Conservation (phyloP, 495 filamentous ascomycete genomes). For the Lepraria neglecta region DNA sequence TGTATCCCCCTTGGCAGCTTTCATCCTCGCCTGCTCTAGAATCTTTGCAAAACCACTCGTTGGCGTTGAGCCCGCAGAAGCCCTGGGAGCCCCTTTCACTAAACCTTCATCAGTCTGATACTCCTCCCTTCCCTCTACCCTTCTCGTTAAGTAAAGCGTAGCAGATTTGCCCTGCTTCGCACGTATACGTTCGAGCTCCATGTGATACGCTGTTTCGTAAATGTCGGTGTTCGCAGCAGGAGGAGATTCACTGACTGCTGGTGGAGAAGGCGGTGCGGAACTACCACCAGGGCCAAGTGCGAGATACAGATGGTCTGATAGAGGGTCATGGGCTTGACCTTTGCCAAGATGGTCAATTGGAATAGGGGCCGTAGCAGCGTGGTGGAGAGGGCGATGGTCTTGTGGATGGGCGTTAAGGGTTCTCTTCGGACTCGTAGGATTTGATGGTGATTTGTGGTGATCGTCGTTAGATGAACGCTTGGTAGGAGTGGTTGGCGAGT, state of each 20-base stretch:
- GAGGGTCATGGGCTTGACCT: slow-evolving; percentile 60
- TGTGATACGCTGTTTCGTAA: slow-evolving; percentile 79
- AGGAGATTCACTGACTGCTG: slow-evolving; percentile 67
- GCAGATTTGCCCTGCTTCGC: slow-evolving; percentile 34
- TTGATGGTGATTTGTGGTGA: slow-evolving; percentile 10
- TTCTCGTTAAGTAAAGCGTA: slow-evolving; percentile 52
- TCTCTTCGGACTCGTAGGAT: slow-evolving; percentile 17
- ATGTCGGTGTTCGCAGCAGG: slow-evolving; percentile 76
- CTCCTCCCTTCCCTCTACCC: slow-evolving; percentile 47
- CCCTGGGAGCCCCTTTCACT: slow-evolving; percentile 4
- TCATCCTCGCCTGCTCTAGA: slow-evolving; percentile 30
- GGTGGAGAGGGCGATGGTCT: slow-evolving; percentile 18
- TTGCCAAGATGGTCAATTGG: slow-evolving; percentile 36
- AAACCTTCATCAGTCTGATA: slow-evolving; percentile 33
- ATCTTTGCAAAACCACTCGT: slow-evolving; percentile 26
- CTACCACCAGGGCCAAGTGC: slow-evolving; percentile 57
- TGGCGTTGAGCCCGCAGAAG: slow-evolving; percentile 4
- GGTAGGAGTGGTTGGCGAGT: slow-evolving; percentile 20
- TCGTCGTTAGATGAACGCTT: slow-evolving; percentile 23
- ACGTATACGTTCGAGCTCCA: slow-evolving; percentile 70
- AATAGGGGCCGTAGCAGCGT: slow-evolving; percentile 23
- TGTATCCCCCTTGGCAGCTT: slow-evolving; percentile 19
- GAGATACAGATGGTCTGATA: slow-evolving; percentile 59
- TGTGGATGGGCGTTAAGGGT: slow-evolving; percentile 26
- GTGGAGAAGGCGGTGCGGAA: slow-evolving; percentile 26